Evolutionary conservation across 208 protist species (phyloP).

Genomic region (Acanthamoeba quina): DNA sequence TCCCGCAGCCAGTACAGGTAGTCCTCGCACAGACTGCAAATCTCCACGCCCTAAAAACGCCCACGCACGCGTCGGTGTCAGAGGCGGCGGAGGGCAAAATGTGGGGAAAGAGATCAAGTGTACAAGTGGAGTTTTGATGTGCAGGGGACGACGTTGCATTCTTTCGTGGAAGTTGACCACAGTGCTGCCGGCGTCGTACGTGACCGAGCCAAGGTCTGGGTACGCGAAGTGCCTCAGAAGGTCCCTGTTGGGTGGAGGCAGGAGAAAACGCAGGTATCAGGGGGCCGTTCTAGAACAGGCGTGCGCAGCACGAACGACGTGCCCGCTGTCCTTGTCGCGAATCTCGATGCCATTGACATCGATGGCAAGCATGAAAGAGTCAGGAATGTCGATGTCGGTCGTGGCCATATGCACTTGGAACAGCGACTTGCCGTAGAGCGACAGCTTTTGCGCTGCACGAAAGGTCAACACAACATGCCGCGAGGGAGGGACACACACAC

Average conservation of each 20-base stretch:
- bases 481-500: too few species aligned
- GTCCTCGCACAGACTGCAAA: conserved; percentile 23
- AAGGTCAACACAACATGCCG: background rate
- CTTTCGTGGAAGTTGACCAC: conserved; percentile 8
- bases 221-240: background rate
- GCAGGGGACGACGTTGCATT: conserved; percentile 9
- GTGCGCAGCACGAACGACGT: background rate
- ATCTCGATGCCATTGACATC: conserved; percentile 21
- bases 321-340: background rate
- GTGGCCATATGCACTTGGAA: conserved; percentile 13
- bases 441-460: conserved; percentile 1
- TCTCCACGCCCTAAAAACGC: conserved; percentile 4
- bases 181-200: background rate
- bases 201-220: background rate
- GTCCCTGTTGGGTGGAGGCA: background rate
- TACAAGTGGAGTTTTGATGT: conserved; percentile 5
- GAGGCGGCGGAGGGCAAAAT: background rate
- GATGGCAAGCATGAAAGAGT: background rate
- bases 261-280: background rate
- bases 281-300: background rate
- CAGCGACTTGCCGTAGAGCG: conserved; percentile 27
- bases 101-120: background rate
- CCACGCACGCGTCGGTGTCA: background rate
- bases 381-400: conserved; percentile 15
- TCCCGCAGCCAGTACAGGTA: conserved; percentile 55